phyloP scores from a whole-genome alignment of 2,329 filamentous ascomycete genomes.

The Ceratocystis alfenasii region DNA sequence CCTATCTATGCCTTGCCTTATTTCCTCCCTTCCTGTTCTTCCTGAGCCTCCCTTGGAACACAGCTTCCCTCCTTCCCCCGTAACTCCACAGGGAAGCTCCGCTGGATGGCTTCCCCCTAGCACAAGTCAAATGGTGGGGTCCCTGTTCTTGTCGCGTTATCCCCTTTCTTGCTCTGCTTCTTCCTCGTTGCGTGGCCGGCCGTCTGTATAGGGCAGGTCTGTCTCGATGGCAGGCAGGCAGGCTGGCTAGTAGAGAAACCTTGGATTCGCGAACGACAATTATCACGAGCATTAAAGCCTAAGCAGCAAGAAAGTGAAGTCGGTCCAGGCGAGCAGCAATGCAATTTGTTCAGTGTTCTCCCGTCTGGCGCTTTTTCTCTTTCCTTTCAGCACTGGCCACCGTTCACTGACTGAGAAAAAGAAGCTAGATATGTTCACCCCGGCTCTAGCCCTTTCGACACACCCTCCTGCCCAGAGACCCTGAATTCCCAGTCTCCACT shows the following conservation, averaged over 20 bases:
- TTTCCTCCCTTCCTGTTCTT: neutral
- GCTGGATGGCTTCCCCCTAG: neutral
- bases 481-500: slow-evolving; percentile 2
- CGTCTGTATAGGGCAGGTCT: too few species aligned
- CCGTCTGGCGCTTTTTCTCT: neutral
- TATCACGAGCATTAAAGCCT: too few species aligned
- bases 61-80: neutral
- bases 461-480: neutral
- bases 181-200: too few species aligned
- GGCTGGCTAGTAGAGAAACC: too few species aligned
- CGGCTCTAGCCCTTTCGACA: neutral
- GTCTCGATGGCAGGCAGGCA: too few species aligned
- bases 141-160: neutral
- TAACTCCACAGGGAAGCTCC: neutral
- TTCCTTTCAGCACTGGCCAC: neutral
- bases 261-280: too few species aligned
- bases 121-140: neutral
- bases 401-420: neutral
- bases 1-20: neutral
- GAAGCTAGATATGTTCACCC: neutral
- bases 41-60: neutral
- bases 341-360: neutral
- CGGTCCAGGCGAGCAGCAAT: too few species aligned
- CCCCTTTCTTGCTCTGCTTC: too few species aligned
- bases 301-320: too few species aligned